Base-by-base conservation (phyloP, 2,329 filamentous ascomycete genomes). In the Pyrenophora graminea region DNA sequence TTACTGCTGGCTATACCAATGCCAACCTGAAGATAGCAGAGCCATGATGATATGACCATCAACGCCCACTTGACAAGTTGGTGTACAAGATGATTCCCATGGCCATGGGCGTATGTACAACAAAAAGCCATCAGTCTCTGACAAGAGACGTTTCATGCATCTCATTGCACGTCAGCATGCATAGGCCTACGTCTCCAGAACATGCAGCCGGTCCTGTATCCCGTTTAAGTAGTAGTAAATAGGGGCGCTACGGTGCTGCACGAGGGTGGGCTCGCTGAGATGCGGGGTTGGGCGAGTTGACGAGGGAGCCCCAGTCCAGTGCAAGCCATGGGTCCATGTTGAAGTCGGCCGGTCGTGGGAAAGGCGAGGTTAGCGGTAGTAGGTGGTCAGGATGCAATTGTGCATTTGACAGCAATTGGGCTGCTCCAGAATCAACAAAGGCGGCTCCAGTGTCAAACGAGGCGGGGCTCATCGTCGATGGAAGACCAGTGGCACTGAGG, bases 381-480 rank as follows among this genome's bases (percentile, higher is more conserved):
- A 4, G 7, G 19, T 21, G 38, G 12, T 33, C n/a, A 33, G 30
- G 19, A 17, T 45, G 34, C 44, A 39, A 19, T 17, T 39, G 31
- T 18, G 27, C 36, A 37, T 38, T 36, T 41, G 42, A 49, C 55
- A 47, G 23, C 39, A 19, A 27, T 31, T 37, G 32, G 18, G 39
- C 32, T 39, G 32, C 50, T 43, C 41, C 37, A 53, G 41, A 15
- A 15, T 15, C 41, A 49, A 53, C 50, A 39, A 39, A 27, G 21
- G 48, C 48, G 45, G 55, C 48, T 53, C 19, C 53, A 56, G 57
- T 32, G 46, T 44, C 45, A 53, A 45, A 49, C 39, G 56, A 55
- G 47, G 62, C 58, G 62, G 60, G 60, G 62, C 55, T 48, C 58
- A 58, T 63, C 48, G 59, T 38, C 51, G 23, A 49, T 48, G 38